These are phyloP conservation scores for Backusella morwellensis DNA, from an alignment of 192 early-diverging fungal genomes.

Conservation along the genomic window DNA sequence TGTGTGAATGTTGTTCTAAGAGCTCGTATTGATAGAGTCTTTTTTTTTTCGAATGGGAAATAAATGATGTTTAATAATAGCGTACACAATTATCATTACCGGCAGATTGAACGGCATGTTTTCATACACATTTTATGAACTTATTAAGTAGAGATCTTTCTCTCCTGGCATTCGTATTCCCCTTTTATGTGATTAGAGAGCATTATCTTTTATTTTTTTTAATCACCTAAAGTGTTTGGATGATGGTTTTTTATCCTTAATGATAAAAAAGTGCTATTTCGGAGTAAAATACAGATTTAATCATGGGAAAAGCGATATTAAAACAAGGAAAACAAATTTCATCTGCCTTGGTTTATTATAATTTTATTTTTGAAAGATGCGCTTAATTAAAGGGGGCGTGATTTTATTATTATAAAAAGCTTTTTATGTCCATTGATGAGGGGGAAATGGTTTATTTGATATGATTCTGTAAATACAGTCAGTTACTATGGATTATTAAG, in stretches of 20 bases:
- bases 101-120: not conserved
- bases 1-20: not conserved
- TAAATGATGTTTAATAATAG: no score
- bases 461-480: not conserved
- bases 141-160: not conserved
- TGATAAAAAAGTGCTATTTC: no score
- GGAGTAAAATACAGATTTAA: no score
- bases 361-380: not conserved
- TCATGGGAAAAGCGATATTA: not conserved
- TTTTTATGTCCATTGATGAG: not conserved
- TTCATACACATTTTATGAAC: not conserved
- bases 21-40: not conserved
- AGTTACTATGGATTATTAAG: not conserved
- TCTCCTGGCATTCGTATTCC: not conserved
- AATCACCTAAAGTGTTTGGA: no score
- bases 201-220: no score
- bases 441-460: not conserved
- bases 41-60: no score
- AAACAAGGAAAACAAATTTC: not conserved
- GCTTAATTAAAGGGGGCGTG: not conserved
- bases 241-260: no score
- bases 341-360: not conserved
- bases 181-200: not conserved
- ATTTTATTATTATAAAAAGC: not conserved
- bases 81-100: not conserved